Conservation (phyloP, 768 basidiomycete species). For the Leccinum sublutescens region DNA sequence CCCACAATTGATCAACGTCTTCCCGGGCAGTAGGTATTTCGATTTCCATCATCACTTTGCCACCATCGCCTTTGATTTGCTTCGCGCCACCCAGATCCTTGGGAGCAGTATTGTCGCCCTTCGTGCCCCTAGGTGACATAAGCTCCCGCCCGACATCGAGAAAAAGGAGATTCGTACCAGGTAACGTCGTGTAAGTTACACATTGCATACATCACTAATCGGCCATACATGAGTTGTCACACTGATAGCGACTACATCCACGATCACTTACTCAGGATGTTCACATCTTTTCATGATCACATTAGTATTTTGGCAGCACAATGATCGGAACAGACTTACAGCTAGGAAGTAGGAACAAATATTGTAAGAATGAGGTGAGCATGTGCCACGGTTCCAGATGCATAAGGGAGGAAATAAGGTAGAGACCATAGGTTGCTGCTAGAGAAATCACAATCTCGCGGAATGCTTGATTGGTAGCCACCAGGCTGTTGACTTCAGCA, state of each 20-base stretch:
- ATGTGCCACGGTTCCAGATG: slow-evolving; percentile 97
- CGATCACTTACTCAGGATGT: slow-evolving; percentile 64
- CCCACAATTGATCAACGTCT: slow-evolving; percentile 87
- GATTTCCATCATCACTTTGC: slow-evolving; percentile 85
- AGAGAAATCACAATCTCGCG: slow-evolving; percentile 84
- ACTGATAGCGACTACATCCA: neutral
- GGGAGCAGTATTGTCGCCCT: slow-evolving; percentile 83
- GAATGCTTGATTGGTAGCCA: slow-evolving; percentile 65
- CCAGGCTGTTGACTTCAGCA: slow-evolving; percentile 44
- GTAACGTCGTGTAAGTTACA: slow-evolving; percentile 90
- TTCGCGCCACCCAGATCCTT: slow-evolving; percentile 92
- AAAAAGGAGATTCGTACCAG: slow-evolving; percentile 39
- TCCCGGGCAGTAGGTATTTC: slow-evolving; percentile 79
- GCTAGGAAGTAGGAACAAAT: slow-evolving; percentile 84
- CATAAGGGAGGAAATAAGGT: slow-evolving; percentile 82
- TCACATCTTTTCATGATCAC: slow-evolving; percentile 49
- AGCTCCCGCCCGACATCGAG: neutral
- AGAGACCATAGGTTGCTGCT: slow-evolving; percentile 75
- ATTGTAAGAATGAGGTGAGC: slow-evolving; percentile 89
- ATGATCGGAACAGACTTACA: slow-evolving; percentile 40
- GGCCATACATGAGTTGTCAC: neutral
- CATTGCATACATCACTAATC: slow-evolving; percentile 86
- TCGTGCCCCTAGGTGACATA: slow-evolving; percentile 66
- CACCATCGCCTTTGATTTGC: slow-evolving; percentile 81
- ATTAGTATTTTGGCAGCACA: slow-evolving; percentile 8